Evolutionary conservation across 495 filamentous ascomycete species (phyloP).

Genomic region (Schizothecium vesticola): DNA sequence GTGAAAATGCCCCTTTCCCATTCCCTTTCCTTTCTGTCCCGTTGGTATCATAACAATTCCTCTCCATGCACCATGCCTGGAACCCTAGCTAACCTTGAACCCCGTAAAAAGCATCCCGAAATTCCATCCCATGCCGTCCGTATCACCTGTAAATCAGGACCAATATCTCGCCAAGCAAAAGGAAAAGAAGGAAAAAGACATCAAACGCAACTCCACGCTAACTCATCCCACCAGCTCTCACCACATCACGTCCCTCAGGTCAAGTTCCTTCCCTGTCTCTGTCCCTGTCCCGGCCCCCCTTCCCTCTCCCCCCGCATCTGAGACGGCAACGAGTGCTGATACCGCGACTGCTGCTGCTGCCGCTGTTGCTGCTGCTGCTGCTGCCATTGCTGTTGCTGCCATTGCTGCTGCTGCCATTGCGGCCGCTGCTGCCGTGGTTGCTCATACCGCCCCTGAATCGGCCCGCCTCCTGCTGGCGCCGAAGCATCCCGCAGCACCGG

Average conservation of each 20-base stretch:
- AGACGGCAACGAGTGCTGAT: background rate
- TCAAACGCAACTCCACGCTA: background rate
- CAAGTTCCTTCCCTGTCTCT: background rate
- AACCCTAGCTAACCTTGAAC: background rate
- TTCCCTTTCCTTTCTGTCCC: background rate
- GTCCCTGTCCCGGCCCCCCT: background rate
- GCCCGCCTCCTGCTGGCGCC: background rate
- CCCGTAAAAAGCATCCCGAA: background rate
- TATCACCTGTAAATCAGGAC: background rate
- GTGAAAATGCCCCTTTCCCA: background rate
- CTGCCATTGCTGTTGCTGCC: background rate
- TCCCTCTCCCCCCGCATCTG: background rate
- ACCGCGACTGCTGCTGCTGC: background rate
- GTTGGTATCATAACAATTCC: background rate
- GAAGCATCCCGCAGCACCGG: background rate
- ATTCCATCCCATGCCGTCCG: background rate
- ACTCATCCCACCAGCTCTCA: background rate
- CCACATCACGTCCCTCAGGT: background rate
- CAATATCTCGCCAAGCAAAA: background rate
- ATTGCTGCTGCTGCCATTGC: background rate
- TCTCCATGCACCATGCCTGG: background rate
- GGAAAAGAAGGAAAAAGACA: background rate
- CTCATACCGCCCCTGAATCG: background rate
- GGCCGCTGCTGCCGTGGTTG: background rate
- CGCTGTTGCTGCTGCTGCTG: background rate